phyloP scores from a whole-genome alignment of 768 basidiomycete genomes.

The Hericium erinaceus region DNA sequence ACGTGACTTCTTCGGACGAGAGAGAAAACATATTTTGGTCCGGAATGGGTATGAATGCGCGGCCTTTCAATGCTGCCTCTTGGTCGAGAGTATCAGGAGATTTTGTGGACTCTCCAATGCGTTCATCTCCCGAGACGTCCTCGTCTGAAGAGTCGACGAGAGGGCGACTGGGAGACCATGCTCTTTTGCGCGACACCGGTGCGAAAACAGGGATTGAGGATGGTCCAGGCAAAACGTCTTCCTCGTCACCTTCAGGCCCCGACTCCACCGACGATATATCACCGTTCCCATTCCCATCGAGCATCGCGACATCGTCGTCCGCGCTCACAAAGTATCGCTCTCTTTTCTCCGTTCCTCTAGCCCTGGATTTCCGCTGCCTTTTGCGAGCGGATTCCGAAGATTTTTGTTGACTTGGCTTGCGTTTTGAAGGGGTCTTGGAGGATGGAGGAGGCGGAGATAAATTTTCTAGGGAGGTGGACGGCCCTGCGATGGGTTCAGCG shows the following conservation, averaged over 20 bases:
- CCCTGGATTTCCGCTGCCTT: conserved; percentile 22
- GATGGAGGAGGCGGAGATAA: conserved; percentile 9
- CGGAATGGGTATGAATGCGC: conserved; percentile 35
- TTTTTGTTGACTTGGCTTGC: conserved; percentile 28
- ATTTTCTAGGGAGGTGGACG: conserved; percentile 8
- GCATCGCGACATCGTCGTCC: not conserved
- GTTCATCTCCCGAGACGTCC: conserved; percentile 24
- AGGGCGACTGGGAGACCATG: conserved; percentile 55
- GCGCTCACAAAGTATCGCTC: conserved; percentile 23
- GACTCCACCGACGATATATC: conserved; percentile 28
- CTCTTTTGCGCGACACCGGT: conserved; percentile 19
- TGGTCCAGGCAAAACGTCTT: not conserved
- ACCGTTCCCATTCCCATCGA: conserved; percentile 3
- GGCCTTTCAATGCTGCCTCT: no score
- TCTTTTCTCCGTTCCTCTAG: conserved; percentile 10
- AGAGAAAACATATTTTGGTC: conserved; percentile 40
- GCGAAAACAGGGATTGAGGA: not conserved
- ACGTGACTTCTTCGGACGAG: conserved; percentile 27
- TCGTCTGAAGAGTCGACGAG: conserved; percentile 19
- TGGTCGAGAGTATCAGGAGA: no score
- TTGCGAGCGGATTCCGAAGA: conserved; percentile 15
- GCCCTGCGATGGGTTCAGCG: conserved; percentile 8
- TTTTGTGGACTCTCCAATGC: no score
- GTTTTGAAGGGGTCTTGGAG: conserved; percentile 31
- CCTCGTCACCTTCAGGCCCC: conserved; percentile 21